phyloP scores from a whole-genome alignment of 176 grass and related monocot genomes.

The Oryza punctata region DNA sequence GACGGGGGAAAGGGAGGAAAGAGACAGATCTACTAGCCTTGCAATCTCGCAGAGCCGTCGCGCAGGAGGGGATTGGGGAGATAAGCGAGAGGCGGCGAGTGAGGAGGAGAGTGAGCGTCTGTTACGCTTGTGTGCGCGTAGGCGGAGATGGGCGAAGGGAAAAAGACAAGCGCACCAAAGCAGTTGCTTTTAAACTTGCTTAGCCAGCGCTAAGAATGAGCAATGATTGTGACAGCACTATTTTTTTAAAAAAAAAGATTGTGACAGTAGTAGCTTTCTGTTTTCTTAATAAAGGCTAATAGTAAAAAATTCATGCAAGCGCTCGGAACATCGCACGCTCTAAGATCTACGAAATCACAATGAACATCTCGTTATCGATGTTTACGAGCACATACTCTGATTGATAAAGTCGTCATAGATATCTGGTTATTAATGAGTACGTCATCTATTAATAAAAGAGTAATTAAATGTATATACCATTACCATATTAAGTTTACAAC shows the following conservation, averaged over 20 bases:
- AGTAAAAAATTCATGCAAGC: too few relatives aligned
- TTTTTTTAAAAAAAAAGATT: background rate
- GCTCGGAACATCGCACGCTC: too few relatives aligned
- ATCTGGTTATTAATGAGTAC: too few relatives aligned
- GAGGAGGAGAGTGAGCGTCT: background rate
- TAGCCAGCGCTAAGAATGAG: background rate
- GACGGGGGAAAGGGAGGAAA: conserved; percentile 3
- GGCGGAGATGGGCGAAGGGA: background rate
- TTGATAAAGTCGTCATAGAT: too few relatives aligned
- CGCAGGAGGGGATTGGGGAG: conserved; percentile 17
- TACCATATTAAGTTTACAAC: too few relatives aligned
- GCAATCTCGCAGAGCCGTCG: conserved; percentile 16
- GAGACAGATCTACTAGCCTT: conserved; percentile 33
- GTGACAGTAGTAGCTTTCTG: background rate
- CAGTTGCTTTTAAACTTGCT: conserved; percentile 32
- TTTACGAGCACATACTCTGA: too few relatives aligned
- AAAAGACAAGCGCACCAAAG: conserved; percentile 33
- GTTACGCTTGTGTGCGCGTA: background rate
- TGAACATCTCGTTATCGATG: too few relatives aligned
- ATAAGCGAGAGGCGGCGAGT: background rate
- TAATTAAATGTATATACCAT: too few relatives aligned
- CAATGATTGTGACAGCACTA: background rate
- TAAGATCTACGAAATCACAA: too few relatives aligned
- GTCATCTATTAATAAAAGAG: too few relatives aligned
- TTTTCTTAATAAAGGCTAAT: too few relatives aligned